Base-by-base conservation (phyloP, 129 eudicot species). In the Solidago caesia region DNA sequence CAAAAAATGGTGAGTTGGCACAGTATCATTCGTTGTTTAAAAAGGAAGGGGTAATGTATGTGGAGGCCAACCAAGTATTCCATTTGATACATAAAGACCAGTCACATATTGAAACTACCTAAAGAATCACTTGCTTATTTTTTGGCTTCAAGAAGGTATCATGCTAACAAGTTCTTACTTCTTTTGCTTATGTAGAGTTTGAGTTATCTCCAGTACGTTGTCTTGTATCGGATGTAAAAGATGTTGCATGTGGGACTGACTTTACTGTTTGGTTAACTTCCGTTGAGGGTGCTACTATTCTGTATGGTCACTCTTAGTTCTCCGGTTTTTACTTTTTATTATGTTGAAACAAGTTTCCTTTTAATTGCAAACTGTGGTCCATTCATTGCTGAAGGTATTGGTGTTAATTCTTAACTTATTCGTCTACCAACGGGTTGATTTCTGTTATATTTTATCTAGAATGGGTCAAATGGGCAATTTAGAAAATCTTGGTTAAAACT, bases 211-310 rank as follows among this genome's bases (percentile, higher is more conserved):
- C 98, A 0, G 89, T 90, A 55, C 89, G 91, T 25, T 88, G 92
- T 80, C 77, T 53, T 15, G 91, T 90, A 39, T 77, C 97, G 62
- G 91, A 93, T 52, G 96, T 85, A 29, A 85, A 60, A 55, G 64
- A 64, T 39, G 88, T 81, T 44, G 86, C 86, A 0, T 93, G 98
- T 74, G 98, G 97, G 25, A 95, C 85, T 60, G 97, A 93, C 3
- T 93, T 93, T 79, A 90, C 98, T 2, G 95, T 86, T 71, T 93
- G 97, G 97, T 72, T 93, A 64, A 83, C 96, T 68, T 81, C 97
- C 39, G 72, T 74, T 11, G 85, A 86, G 84, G 93, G 97, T 81
- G 84, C 98, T 72, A 81, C 98, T 27, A 93, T 93, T 77, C 67
- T 84, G 98, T 93, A 93, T 77, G 93, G 56, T 83, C 65, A 87